phyloP scores from a whole-genome alignment of 768 basidiomycete species.

The Hygrocybe punicea region DNA sequence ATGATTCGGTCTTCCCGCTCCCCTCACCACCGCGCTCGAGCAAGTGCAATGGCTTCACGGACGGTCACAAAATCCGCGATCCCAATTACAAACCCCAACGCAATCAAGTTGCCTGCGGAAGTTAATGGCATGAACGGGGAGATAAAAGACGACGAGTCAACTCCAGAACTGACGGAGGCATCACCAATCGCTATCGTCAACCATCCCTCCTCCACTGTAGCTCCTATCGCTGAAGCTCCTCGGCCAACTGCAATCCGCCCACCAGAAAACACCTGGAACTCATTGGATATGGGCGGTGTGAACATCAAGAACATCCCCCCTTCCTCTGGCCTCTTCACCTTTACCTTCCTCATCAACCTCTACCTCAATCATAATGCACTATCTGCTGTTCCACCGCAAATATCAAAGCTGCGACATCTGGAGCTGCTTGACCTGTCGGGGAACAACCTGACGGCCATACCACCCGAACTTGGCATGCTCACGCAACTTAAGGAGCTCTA shows the following conservation, averaged over 20 bases:
- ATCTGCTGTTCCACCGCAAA: slow-evolving; percentile 71
- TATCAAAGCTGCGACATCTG: slow-evolving; percentile 79
- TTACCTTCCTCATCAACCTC: slow-evolving; percentile 89
- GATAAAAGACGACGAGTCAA: slow-evolving; percentile 31
- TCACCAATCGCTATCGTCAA: slow-evolving; percentile 40
- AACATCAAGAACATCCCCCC: slow-evolving; percentile 86
- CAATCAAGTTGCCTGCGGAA: slow-evolving; percentile 48
- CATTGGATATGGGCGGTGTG: slow-evolving; percentile 95
- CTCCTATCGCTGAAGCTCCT: slow-evolving; percentile 65
- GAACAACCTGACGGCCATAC: slow-evolving; percentile 74
- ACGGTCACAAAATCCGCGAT: slow-evolving; percentile 84
- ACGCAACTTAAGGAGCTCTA: slow-evolving; percentile 87
- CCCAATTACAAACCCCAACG: slow-evolving; percentile 88
- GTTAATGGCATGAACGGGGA: slow-evolving; percentile 25
- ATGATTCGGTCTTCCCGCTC: slow-evolving; percentile 81
- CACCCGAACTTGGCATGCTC: slow-evolving; percentile 87
- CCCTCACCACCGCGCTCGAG: slow-evolving; percentile 90
- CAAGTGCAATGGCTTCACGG: slow-evolving; percentile 91
- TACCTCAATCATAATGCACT: slow-evolving; percentile 96
- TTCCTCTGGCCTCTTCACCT: slow-evolving; percentile 70
- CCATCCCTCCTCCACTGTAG: slow-evolving; percentile 74
- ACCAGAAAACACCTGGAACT: slow-evolving; percentile 79
- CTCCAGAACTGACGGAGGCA: slow-evolving; percentile 26
- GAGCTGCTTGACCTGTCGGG: slow-evolving; percentile 89
- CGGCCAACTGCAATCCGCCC: slow-evolving; percentile 62